Evolutionary conservation across 192 early-diverging fungal species (phyloP).

Genomic region (Mortierella alpina): DNA sequence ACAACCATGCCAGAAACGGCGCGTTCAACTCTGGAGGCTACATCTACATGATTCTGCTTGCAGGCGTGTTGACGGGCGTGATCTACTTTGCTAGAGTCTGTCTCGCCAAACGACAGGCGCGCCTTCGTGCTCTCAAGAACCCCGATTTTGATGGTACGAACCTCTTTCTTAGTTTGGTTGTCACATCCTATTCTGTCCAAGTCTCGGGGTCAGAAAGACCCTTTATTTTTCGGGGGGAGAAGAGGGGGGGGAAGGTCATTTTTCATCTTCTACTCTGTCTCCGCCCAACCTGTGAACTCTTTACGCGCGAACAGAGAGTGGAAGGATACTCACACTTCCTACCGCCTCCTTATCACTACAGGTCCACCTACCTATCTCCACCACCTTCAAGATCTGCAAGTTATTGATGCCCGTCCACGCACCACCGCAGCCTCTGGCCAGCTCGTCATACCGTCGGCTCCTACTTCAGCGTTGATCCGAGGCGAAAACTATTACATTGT

Average conservation of each 20-base stretch:
- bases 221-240: too few species aligned
- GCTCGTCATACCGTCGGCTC: background rate
- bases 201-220: too few species aligned
- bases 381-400: constrained; percentile 19
- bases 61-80: constrained; percentile 8
- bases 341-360: background rate
- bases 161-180: background rate
- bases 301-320: background rate
- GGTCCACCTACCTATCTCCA: constrained; percentile 18
- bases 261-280: too few species aligned
- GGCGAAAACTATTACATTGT: constrained; percentile 32
- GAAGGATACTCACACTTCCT: background rate
- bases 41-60: constrained; percentile 19
- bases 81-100: constrained; percentile 23
- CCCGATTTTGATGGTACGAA: constrained; percentile 33
- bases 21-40: constrained; percentile 18
- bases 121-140: constrained; percentile 14
- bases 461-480: constrained; percentile 20
- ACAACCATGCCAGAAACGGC: background rate
- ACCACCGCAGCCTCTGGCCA: background rate
- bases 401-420: constrained; percentile 1
- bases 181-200: background rate
- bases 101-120: constrained; percentile 6
- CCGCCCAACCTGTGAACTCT: background rate
- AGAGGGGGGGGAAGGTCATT: too few species aligned